Evolutionary conservation across 306 rosid species (phyloP).

Genomic region (Cicer arietinum): DNA sequence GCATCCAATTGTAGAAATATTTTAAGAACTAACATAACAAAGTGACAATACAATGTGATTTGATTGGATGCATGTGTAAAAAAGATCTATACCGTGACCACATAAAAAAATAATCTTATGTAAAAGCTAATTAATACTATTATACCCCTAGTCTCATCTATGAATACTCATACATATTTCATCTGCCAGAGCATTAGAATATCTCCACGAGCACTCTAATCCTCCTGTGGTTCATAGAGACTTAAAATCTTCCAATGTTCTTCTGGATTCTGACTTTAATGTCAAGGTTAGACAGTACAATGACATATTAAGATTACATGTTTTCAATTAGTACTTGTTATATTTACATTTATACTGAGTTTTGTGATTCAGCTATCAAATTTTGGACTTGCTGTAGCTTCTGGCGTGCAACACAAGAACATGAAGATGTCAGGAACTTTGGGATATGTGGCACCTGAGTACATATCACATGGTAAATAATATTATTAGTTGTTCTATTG

Average conservation of each 20-base stretch:
- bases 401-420: constrained; percentile 69
- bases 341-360: constrained; percentile 39
- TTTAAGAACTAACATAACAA: too few species aligned
- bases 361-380: constrained; percentile 79
- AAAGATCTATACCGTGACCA: too few species aligned
- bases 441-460: constrained; percentile 85
- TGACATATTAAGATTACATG: constrained; percentile 15
- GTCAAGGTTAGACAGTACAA: constrained; percentile 71
- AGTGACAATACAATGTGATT: too few species aligned
- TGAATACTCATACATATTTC: constrained; percentile 28
- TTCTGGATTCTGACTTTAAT: constrained; percentile 78
- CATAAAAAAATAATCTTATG: too few species aligned
- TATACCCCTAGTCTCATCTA: constrained; percentile 8
- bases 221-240: constrained; percentile 85
- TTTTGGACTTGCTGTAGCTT: constrained; percentile 76
- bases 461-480: constrained; percentile 74
- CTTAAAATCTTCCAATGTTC: constrained; percentile 78
- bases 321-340: not conserved
- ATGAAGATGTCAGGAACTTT: constrained; percentile 74
- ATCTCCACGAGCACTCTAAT: constrained; percentile 86
- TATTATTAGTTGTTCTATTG: not conserved
- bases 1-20: too few species aligned
- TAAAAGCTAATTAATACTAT: constrained; percentile 2
- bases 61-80: too few species aligned
- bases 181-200: constrained; percentile 76